Evolutionary conservation across 2,329 filamentous ascomycete genomes (phyloP).

Genomic region (Endoconidiophora polonica): DNA sequence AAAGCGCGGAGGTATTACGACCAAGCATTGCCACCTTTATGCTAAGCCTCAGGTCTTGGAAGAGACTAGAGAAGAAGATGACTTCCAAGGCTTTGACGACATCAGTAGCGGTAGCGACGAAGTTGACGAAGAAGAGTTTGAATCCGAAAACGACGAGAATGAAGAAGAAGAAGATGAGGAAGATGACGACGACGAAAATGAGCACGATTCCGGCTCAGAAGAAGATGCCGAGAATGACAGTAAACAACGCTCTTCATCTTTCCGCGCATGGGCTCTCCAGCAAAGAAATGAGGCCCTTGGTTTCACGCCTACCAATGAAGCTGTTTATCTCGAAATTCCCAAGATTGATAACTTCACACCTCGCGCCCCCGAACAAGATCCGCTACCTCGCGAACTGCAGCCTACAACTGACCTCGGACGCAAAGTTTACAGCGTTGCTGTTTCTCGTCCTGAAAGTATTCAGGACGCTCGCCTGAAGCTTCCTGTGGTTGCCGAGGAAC

Average conservation of each 20-base stretch:
- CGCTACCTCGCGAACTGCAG: conserved; percentile 48
- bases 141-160: conserved; percentile 14
- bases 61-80: conserved; percentile 29
- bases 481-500: conserved; percentile 86
- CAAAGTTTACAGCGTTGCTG: conserved; percentile 60
- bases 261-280: conserved; percentile 84
- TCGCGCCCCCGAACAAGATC: conserved; percentile 52
- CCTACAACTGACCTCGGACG: conserved; percentile 43
- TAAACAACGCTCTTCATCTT: conserved; percentile 40
- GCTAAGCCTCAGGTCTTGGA: conserved; percentile 25
- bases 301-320: conserved; percentile 31
- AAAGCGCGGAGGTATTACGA: conserved; percentile 45
- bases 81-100: conserved; percentile 29
- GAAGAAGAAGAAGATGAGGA: conserved; percentile 17
- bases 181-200: background rate
- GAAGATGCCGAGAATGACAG: conserved; percentile 19
- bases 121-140: conserved; percentile 16
- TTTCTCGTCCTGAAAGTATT: conserved; percentile 54
- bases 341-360: conserved; percentile 47
- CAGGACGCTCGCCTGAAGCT: conserved; percentile 64
- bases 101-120: conserved; percentile 35
- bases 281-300: conserved; percentile 75
- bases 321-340: conserved; percentile 33
- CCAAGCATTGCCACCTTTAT: conserved; percentile 30
- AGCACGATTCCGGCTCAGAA: conserved; percentile 13